Base-by-base conservation (phyloP, 2,329 filamentous ascomycete species). In the Aspergillus jensenii region DNA sequence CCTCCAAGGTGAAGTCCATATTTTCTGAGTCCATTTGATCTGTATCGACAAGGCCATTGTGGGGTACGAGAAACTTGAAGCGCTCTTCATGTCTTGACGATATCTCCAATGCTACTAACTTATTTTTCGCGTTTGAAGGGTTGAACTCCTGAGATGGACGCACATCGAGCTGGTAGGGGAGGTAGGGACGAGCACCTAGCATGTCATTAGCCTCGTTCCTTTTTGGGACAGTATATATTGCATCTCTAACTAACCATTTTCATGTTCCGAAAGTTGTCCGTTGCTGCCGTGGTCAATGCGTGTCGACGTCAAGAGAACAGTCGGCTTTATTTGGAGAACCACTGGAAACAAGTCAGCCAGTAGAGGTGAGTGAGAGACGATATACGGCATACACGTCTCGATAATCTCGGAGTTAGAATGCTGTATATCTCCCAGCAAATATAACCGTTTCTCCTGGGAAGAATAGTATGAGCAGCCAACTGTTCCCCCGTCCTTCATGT, bases 381-480 rank as follows among this genome's bases (percentile, higher is more conserved):
- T 25, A 9, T 14, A 14, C 7, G 11, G 65, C 73, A 47, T 59
- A 81, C 79, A 64, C 4, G 82, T 86, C 59, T 90, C 85, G n/a
- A 89, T 77, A 12, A 88, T 77, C 37, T 90, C 87, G n/a, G 85
- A 71, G n/a, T 85, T 87, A 4, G 87, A 88, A 63, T 86, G 80
- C 15, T 84, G 81, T 9, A 90, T 81, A 64, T 97, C 93, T 69
- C 93, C 87, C 69, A 96, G 87, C 44, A 96, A 80, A 58, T 84
- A 88, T 3, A 97, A 74, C 37, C 81, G 85, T 67, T 90, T 87
- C 40, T 91, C 85, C 25, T 82, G 77, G 6, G 87, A 86, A 47
- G 88, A 79, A 69, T 93, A 96, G 69, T 93, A 96, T 46, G 90
- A 88, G 71, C 92, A 97, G 0, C 93, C 93, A 17, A 96, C 81